Evolutionary conservation across 805 yeast genomes (phyloP), one percentile per base, ranked within the genome.

Genomic region (Saccharomycopsis microspora): DNA sequence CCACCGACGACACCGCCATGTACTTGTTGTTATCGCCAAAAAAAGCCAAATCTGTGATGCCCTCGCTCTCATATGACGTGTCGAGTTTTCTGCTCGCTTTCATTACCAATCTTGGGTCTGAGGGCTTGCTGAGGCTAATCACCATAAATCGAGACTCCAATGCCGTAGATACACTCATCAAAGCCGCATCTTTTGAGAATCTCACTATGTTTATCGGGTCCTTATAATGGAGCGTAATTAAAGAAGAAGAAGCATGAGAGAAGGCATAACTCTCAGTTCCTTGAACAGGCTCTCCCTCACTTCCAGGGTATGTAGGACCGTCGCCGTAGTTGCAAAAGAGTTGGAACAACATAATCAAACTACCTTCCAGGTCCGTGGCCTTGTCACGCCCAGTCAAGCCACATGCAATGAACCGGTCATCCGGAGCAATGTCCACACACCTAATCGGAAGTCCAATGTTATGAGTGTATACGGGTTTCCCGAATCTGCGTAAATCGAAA

Each of bases 311-410:
- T 3, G 36, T 3, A 34, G 36, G 45, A 2, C 27, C 19, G 43
- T 5, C 8, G 3, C 10, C 6, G 19, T 19, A 19, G 19, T 19
- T 47, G 32, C 28, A 47, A 27, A 11, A 41, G 3, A 50, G 29
- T 42, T 52, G 45, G 33, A 47, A 50, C 5, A 50, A 31, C 45
- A 47, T 39, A 31, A 52, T 43, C 39, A 50, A 42, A 47, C 51
- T 47, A 5, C 54, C 54, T 31, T 52, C 55, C 5, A 42, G 11
- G 44, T 50, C 53, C 8, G 54, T 52, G 5, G 41, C 44, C 32
- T 47, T 70, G 58, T 85, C 94, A 49, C 79, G 75, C 0, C 95
- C 93, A 0, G 90, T 83, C 32, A 89, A 80, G 1, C 95, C 93
- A 54, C 86, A 76, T 4, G 93, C 93, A 8, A 88, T 67, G 30